Evolutionary conservation across 2,329 filamentous ascomycete species (phyloP), one percentile per base, ranked within the genome.

Genomic region (Scytalidium sp.): DNA sequence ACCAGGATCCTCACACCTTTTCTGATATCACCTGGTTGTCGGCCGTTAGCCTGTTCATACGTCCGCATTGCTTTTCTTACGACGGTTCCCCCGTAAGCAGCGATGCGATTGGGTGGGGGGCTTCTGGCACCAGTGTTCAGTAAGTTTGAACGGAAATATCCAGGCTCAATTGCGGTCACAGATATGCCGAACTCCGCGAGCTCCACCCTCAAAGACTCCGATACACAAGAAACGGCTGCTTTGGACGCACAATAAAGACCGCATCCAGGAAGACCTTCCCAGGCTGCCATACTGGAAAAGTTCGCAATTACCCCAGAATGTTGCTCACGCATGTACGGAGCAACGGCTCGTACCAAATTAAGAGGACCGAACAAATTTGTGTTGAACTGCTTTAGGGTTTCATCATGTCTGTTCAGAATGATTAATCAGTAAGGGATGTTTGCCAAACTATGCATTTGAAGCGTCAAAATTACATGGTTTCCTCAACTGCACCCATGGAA

Each of bases 311-410:
- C 67, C 6, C 75, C 73, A 3, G 65, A 64, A 1, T 60, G 50
- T 3, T 68, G 70, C 10, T 62, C 56, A 19, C 77, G 71, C 60
- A 81, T 67, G 20, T 68, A 62, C 0, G 76, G 75, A 0, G 79
- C 60, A 10, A 73, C 70, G 0, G 75, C 75, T 7, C 73, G 72
- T 22, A 71, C 68, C 1, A 78, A 70, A 50, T 75, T 77, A 45
- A 78, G 62, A 15, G 66, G 62, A 7, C 76, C 79, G 53, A 80
- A 76, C 41, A 81, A 75, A 49, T 82, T 83, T 32, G 76, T 78
- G 61, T 74, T 71, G 63, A 79, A 80, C 10, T 61, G 55, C 19
- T 68, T 61, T 40, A 64, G 63, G 19, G 70, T 66, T 57, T 76
- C 71, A n/a, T 65, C 59, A 10, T 66, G 64, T 8, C 67, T 51